phyloP scores from a whole-genome alignment of 441 rosid genomes.

The Monsonia emarginata region DNA sequence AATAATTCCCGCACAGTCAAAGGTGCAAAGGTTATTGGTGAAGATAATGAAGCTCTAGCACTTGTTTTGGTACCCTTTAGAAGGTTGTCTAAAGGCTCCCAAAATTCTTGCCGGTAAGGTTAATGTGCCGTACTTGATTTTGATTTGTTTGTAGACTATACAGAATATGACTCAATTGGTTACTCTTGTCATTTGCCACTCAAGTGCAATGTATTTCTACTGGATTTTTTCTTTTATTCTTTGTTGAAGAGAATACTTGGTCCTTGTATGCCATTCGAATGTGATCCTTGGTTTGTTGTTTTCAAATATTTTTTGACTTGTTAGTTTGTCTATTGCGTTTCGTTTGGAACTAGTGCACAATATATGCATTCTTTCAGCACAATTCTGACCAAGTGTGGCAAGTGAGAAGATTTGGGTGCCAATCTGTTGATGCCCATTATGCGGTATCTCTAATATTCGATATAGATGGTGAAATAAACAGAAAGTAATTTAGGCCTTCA shows the following conservation, averaged over 20 bases:
- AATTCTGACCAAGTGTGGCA: neutral
- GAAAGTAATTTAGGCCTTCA: neutral
- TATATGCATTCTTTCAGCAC: neutral
- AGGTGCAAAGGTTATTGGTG: slow-evolving; percentile 73
- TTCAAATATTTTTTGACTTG: neutral
- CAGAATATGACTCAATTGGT: neutral
- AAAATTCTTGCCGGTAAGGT: slow-evolving; percentile 47
- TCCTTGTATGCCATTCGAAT: neutral
- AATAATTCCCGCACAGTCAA: slow-evolving; percentile 73
- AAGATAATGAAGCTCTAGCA: slow-evolving; percentile 60
- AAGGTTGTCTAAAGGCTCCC: slow-evolving; percentile 60
- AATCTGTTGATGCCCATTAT: neutral
- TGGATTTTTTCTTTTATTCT: too few relatives aligned
- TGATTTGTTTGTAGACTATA: neutral
- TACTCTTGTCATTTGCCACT: neutral
- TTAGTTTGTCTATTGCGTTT: neutral
- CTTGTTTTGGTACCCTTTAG: slow-evolving; percentile 56
- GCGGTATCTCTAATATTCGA: neutral
- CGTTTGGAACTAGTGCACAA: neutral
- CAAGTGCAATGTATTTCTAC: neutral
- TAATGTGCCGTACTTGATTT: neutral
- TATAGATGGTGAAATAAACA: neutral
- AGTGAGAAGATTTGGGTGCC: neutral
- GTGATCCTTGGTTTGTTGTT: neutral
- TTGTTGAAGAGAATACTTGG: neutral